Conservation (phyloP, 2,329 filamentous ascomycete species). For the Colletotrichum karsti region DNA sequence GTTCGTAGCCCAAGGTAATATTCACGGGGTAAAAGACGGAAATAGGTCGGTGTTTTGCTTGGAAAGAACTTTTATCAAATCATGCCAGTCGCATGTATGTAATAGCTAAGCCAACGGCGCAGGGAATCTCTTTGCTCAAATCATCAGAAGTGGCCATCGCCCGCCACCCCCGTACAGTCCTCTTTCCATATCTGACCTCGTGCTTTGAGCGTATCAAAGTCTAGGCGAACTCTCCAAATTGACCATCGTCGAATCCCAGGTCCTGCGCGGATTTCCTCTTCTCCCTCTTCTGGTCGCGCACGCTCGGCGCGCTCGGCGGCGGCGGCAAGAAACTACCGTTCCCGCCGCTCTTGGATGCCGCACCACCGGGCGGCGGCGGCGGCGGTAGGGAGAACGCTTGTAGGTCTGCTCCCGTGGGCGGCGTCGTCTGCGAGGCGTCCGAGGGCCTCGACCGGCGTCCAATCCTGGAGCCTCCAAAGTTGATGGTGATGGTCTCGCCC, state of each 20-base stretch:
- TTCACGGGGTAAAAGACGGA: neutral
- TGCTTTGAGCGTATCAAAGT: neutral
- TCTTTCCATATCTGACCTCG: neutral
- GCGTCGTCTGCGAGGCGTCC: slow-evolving; percentile 27
- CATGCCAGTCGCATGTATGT: neutral
- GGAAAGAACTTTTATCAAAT: neutral
- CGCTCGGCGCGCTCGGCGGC: slow-evolving; percentile 69
- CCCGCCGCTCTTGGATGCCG: slow-evolving; percentile 40
- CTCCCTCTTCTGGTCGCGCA: slow-evolving; percentile 67
- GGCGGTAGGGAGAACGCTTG: slow-evolving; percentile 79
- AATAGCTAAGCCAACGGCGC: neutral
- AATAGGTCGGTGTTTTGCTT: neutral
- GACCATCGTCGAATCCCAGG: slow-evolving; percentile 85
- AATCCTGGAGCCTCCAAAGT: slow-evolving; percentile 67
- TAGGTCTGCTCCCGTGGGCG: slow-evolving; percentile 37
- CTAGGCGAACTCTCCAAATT: slow-evolving; percentile 83
- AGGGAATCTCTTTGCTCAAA: slow-evolving; percentile 10
- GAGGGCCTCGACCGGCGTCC: slow-evolving; percentile 49
- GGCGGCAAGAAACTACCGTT: slow-evolving; percentile 61
- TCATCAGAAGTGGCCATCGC: neutral
- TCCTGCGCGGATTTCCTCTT: slow-evolving; percentile 67
- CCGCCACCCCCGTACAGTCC: neutral
- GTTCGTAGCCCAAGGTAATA: neutral
- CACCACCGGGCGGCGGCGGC: slow-evolving; percentile 74
- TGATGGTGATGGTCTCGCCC: slow-evolving; percentile 88